Evolutionary conservation across 1,284 basidiomycete genomes (phyloP).

Genomic region (Singerocomus rubriflavus): DNA sequence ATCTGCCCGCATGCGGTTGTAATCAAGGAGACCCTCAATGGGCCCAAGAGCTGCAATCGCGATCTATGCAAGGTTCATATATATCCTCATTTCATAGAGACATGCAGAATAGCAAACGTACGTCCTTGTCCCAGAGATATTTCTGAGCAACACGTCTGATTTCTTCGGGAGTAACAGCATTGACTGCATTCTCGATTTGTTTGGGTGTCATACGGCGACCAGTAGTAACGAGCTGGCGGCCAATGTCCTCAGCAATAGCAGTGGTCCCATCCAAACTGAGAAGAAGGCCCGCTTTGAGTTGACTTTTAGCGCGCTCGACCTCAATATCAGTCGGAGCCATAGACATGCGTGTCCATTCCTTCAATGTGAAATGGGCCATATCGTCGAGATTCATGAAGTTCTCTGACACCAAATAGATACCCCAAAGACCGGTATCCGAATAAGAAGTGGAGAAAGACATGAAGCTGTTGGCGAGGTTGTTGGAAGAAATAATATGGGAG

Average conservation of each 20-base stretch:
- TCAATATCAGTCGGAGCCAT: slow-evolving; percentile 82
- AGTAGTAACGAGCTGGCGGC: slow-evolving; percentile 92
- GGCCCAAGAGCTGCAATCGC: slow-evolving; percentile 81
- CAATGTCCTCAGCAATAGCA: slow-evolving; percentile 97
- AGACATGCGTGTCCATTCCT: slow-evolving; percentile 97
- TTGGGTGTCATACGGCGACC: slow-evolving; percentile 88
- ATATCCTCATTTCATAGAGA: slow-evolving; percentile 14
- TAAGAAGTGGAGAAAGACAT: slow-evolving; percentile 99
- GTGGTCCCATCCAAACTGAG: slow-evolving; percentile 93
- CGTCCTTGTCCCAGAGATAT: slow-evolving; percentile 96
- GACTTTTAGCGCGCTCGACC: slow-evolving; percentile 96
- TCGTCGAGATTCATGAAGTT: slow-evolving; percentile 94
- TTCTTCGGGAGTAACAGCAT: slow-evolving; percentile 85
- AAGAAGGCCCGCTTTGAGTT: slow-evolving; percentile 93
- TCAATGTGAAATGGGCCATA: slow-evolving; percentile 89
- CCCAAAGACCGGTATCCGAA: slow-evolving; percentile 99
- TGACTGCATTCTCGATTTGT: slow-evolving; percentile 92
- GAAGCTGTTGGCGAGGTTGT: slow-evolving; percentile 99
- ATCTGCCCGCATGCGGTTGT: slow-evolving; percentile 77
- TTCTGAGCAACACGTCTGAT: slow-evolving; percentile 94
- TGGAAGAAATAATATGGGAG: slow-evolving; percentile 86
- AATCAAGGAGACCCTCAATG: slow-evolving; percentile 85
- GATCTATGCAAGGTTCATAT: slow-evolving; percentile 45
- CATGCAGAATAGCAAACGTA: slow-evolving; percentile 38
- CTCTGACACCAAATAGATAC: slow-evolving; percentile 96